Conservation (phyloP, 495 filamentous ascomycete species). For the Cenococcum geophilum region DNA sequence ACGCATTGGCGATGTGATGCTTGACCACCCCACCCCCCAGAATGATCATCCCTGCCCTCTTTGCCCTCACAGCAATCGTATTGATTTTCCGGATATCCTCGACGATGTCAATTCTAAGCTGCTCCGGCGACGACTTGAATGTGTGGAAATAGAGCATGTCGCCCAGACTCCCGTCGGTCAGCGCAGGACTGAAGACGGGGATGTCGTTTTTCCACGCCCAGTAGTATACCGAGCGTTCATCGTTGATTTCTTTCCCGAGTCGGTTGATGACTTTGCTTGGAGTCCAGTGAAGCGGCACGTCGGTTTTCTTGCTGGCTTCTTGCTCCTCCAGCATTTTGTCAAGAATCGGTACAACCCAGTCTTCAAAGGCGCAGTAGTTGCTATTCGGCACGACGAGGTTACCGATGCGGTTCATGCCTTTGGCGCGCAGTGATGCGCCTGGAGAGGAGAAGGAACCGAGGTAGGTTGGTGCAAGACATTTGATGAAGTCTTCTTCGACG, state of each 20-base stretch:
- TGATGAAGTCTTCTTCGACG: slow-evolving; percentile 96
- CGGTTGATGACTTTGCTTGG: slow-evolving; percentile 80
- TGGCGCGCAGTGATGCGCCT: slow-evolving; percentile 67
- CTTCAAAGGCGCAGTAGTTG: slow-evolving; percentile 96
- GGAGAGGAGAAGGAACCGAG: slow-evolving; percentile 72
- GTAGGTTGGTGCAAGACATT: slow-evolving; percentile 91
- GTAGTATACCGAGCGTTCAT: slow-evolving; percentile 82
- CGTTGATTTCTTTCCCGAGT: slow-evolving; percentile 84
- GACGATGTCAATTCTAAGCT: slow-evolving; percentile 79
- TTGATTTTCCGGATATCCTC: slow-evolving; percentile 87
- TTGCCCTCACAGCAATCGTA: slow-evolving; percentile 75
- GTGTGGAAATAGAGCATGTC: slow-evolving; percentile 99
- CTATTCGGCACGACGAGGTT: slow-evolving; percentile 94
- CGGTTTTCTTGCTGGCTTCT: slow-evolving; percentile 58
- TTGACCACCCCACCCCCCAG: slow-evolving; percentile 90
- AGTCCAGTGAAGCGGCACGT: slow-evolving; percentile 78
- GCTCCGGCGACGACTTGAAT: slow-evolving; percentile 71
- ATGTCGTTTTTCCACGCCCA: slow-evolving; percentile 94
- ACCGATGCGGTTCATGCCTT: slow-evolving; percentile 90
- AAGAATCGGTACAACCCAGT: slow-evolving; percentile 91
- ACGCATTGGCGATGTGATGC: slow-evolving; percentile 96
- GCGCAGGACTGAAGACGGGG: slow-evolving; percentile 90
- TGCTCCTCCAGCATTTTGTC: slow-evolving; percentile 90
- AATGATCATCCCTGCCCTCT: slow-evolving; percentile 85
- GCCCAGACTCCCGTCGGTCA: slow-evolving; percentile 89